Evolutionary conservation across 2,329 filamentous ascomycete genomes (phyloP).

Genomic region (Pseudocercospora vitis): DNA sequence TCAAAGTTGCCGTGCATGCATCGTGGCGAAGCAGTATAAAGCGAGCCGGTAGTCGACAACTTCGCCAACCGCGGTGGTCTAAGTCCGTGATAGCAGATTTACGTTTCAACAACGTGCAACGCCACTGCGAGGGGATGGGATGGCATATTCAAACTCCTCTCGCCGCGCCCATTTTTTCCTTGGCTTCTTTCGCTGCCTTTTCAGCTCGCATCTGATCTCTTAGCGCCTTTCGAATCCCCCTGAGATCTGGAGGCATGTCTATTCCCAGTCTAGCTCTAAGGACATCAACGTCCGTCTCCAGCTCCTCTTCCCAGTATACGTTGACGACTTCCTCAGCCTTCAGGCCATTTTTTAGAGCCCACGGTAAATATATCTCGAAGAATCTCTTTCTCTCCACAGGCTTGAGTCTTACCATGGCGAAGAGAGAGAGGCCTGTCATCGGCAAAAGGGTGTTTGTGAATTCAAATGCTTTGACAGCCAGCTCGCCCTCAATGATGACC

Average conservation of each 20-base stretch:
- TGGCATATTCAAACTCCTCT: slow-evolving; percentile 11
- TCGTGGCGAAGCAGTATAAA: too few species aligned
- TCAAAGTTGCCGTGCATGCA: too few species aligned
- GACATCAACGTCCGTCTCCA: slow-evolving; percentile 78
- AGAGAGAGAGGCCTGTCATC: slow-evolving; percentile 87
- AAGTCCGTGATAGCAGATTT: too few species aligned
- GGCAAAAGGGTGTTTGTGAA: slow-evolving; percentile 91
- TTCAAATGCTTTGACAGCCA: slow-evolving; percentile 97
- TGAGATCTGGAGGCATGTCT: slow-evolving; percentile 83
- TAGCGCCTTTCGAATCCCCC: slow-evolving; percentile 70
- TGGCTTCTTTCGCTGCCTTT: slow-evolving; percentile 48
- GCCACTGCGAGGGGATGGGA: too few species aligned
- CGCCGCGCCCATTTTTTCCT: slow-evolving; percentile 7
- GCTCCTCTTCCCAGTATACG: slow-evolving; percentile 94
- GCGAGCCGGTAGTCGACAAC: too few species aligned
- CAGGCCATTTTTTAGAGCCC: slow-evolving; percentile 83
- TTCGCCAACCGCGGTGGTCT: too few species aligned
- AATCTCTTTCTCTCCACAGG: slow-evolving; percentile 66
- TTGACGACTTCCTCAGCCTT: slow-evolving; percentile 81
- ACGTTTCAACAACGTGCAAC: too few species aligned
- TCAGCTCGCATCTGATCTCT: slow-evolving; percentile 67
- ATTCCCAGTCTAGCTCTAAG: slow-evolving; percentile 75
- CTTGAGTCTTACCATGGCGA: slow-evolving; percentile 67
- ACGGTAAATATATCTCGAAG: slow-evolving; percentile 75
- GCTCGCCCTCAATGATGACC: slow-evolving; percentile 88